These are phyloP conservation scores for Hippophae tibetana DNA, from an alignment of 306 rosid genomes.

Conservation along the genomic window DNA sequence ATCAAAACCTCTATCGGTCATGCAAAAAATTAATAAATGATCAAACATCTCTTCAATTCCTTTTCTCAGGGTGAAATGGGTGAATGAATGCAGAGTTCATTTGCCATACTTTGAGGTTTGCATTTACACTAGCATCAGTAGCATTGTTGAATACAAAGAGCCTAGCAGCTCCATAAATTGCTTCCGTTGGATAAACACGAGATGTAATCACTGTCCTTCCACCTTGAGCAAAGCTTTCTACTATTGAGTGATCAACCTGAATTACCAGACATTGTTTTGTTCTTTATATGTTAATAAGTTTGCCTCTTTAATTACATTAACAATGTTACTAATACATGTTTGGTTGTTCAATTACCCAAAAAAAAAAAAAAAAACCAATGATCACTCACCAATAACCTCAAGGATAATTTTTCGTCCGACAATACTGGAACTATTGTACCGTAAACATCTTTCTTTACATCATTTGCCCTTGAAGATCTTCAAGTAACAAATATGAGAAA, in stretches of 20 bases:
- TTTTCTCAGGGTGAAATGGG: conserved; percentile 37
- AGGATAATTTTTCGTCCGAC: conserved; percentile 52
- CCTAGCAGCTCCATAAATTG: conserved; percentile 75
- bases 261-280: background rate
- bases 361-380: background rate
- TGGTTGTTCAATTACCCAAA: background rate
- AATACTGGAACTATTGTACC: conserved; percentile 72
- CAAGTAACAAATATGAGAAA: background rate
- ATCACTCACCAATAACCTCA: conserved; percentile 57
- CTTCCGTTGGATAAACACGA: conserved; percentile 78
- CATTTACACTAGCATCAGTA: conserved; percentile 46
- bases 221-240: conserved; percentile 90
- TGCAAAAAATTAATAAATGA: no score
- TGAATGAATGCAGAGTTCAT: conserved; percentile 90
- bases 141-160: conserved; percentile 83
- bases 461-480: conserved; percentile 73
- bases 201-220: conserved; percentile 75
- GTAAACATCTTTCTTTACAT: conserved; percentile 41
- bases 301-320: background rate
- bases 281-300: background rate
- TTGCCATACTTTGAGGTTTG: conserved; percentile 74
- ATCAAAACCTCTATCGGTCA: no score
- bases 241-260: conserved; percentile 82
- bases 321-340: background rate
- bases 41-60: no score